phyloP scores from a whole-genome alignment of 2,329 filamentous ascomycete species.

The Passalora sequoiae region DNA sequence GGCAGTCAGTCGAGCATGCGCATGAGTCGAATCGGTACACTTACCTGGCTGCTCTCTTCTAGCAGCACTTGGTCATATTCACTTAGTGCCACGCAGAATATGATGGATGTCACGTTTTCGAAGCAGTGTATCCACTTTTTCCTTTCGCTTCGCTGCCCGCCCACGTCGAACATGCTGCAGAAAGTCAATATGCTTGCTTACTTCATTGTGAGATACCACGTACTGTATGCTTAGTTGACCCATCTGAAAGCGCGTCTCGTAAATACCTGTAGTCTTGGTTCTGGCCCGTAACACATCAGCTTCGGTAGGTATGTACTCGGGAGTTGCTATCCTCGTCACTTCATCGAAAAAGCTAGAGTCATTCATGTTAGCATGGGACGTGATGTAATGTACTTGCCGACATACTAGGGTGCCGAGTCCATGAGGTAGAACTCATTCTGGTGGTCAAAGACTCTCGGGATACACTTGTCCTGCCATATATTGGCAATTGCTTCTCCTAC shows the following conservation, averaged over 20 bases:
- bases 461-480: conserved; percentile 84
- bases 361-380: too few species aligned
- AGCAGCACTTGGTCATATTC: conserved; percentile 97
- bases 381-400: too few species aligned
- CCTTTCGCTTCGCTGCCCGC: conserved; percentile 90
- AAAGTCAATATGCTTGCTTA: background rate
- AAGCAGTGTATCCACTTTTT: conserved; percentile 99
- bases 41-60: conserved; percentile 93
- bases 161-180: conserved; percentile 95
- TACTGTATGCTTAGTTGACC: conserved; percentile 98
- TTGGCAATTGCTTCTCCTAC: conserved; percentile 79
- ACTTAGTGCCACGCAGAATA: conserved; percentile 95
- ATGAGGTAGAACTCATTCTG: conserved; percentile 98
- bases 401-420: conserved; percentile 95
- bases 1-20: conserved; percentile 17
- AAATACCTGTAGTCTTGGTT: conserved; percentile 98
- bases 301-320: conserved; percentile 86
- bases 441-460: conserved; percentile 78
- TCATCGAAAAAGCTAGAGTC: conserved; percentile 98
- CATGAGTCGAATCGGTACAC: conserved; percentile 28
- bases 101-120: conserved; percentile 98
- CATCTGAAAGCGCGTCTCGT: conserved; percentile 98
- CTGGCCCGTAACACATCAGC: conserved; percentile 91
- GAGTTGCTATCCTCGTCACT: conserved; percentile 73
- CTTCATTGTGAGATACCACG: conserved; percentile 37